Conservation (phyloP, 441 rosid species). For the Bocquillonia castaneifolia region DNA sequence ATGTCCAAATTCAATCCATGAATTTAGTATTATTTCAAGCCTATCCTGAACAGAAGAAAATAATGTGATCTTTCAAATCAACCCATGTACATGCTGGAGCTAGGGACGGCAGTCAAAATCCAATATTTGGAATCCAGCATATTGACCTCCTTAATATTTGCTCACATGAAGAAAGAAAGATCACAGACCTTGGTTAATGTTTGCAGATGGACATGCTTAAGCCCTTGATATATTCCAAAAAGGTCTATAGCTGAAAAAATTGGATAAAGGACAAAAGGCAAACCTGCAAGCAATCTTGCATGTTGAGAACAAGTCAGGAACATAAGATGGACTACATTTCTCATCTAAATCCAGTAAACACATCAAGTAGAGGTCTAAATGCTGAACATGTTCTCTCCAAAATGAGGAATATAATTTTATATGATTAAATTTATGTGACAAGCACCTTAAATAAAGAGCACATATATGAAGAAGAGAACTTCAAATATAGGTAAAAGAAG, state of each 20-base stretch:
- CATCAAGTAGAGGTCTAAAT: conserved; percentile 14
- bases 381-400: conserved; percentile 2
- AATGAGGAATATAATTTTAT: background rate
- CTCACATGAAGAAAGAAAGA: conserved; percentile 2
- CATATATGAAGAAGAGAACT: background rate
- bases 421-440: background rate
- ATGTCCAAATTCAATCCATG: conserved; percentile 57
- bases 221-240: conserved; percentile 80
- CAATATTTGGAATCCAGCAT: background rate
- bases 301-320: conserved; percentile 22
- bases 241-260: conserved; percentile 75
- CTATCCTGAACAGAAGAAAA: conserved; percentile 51
- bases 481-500: background rate
- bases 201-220: conserved; percentile 76
- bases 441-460: background rate
- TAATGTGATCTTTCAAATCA: background rate
- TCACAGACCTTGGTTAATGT: conserved; percentile 74
- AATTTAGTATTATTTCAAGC: conserved; percentile 69
- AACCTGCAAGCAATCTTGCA: conserved; percentile 60
- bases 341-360: background rate
- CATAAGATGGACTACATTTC: conserved; percentile 6
- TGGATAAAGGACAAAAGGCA: conserved; percentile 74
- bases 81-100: background rate
- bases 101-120: background rate
- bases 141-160: background rate